These are phyloP conservation scores for Hortiboletus campestris DNA, from an alignment of 768 basidiomycete genomes.

Conservation along the genomic window DNA sequence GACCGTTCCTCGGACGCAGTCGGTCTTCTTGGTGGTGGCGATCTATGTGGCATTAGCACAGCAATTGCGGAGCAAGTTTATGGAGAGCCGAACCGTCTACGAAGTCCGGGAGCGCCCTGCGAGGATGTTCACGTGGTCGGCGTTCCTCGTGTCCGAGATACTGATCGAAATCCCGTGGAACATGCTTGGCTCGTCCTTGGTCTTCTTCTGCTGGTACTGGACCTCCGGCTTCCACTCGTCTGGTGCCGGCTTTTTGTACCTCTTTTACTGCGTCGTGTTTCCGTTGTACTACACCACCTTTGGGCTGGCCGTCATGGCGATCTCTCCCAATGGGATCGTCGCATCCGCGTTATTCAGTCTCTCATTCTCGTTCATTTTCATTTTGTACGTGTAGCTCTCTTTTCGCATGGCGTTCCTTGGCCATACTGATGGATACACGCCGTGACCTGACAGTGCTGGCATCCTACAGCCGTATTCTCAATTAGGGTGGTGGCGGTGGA, in stretches of 20 bases:
- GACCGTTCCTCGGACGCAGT: slow-evolving; percentile 25
- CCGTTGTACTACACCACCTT: slow-evolving; percentile 47
- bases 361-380: slow-evolving; percentile 40
- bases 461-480: slow-evolving; percentile 45
- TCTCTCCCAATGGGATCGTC: slow-evolving; percentile 41
- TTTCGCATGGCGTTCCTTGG: not conserved
- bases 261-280: slow-evolving; percentile 37
- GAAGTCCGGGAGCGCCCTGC: slow-evolving; percentile 64
- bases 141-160: slow-evolving; percentile 52
- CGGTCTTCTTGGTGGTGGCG: slow-evolving; percentile 51
- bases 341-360: slow-evolving; percentile 39
- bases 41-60: slow-evolving; percentile 47
- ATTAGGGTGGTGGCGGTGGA: slow-evolving; percentile 33
- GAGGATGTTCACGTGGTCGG: slow-evolving; percentile 62
- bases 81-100: slow-evolving; percentile 54
- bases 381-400: slow-evolving; percentile 36
- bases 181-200: slow-evolving; percentile 38
- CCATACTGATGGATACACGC: not conserved
- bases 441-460: slow-evolving; percentile 37
- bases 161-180: slow-evolving; percentile 47
- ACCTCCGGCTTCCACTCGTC: slow-evolving; percentile 39
- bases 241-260: slow-evolving; percentile 41
- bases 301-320: slow-evolving; percentile 40
- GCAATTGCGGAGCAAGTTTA: slow-evolving; percentile 59
- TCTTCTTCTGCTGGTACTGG: slow-evolving; percentile 52